Conservation (phyloP, 1,284 basidiomycete genomes). For the Rhizoctonia solani region DNA sequence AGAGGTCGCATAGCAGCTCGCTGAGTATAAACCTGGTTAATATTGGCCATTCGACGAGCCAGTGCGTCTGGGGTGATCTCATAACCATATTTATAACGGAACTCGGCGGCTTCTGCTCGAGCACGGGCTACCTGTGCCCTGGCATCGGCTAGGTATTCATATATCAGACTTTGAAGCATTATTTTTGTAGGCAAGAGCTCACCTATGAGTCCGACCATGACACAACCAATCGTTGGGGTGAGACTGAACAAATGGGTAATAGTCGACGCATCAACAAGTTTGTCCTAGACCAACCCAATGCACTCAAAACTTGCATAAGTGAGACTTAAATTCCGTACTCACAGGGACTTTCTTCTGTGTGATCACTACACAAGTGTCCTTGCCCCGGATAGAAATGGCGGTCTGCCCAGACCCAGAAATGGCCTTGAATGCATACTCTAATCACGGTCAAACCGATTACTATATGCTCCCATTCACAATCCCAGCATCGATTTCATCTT, state of each 20-base stretch:
- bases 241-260: constrained; percentile 97
- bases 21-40: constrained; percentile 99
- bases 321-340: constrained; percentile 43
- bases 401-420: constrained; percentile 97
- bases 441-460: constrained; percentile 32
- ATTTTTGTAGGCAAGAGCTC: constrained; percentile 40
- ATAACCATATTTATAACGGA: constrained; percentile 97
- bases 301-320: background rate
- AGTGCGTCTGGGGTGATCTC: constrained; percentile 96
- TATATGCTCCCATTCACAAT: background rate
- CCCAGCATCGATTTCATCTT: constrained; percentile 47
- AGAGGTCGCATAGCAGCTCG: constrained; percentile 96
- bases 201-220: constrained; percentile 96
- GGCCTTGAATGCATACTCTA: constrained; percentile 99
- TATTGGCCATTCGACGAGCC: constrained; percentile 92
- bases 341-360: constrained; percentile 99
- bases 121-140: constrained; percentile 89
- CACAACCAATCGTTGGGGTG: constrained; percentile 95
- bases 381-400: constrained; percentile 88
- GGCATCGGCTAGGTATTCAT: constrained; percentile 76
- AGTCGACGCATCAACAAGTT: constrained; percentile 92
- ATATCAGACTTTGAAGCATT: background rate
- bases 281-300: constrained; percentile 68
- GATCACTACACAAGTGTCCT: constrained; percentile 93
- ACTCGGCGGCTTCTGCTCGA: constrained; percentile 88